phyloP scores from a whole-genome alignment of 805 yeast genomes.

The Starmerella bombicola region DNA sequence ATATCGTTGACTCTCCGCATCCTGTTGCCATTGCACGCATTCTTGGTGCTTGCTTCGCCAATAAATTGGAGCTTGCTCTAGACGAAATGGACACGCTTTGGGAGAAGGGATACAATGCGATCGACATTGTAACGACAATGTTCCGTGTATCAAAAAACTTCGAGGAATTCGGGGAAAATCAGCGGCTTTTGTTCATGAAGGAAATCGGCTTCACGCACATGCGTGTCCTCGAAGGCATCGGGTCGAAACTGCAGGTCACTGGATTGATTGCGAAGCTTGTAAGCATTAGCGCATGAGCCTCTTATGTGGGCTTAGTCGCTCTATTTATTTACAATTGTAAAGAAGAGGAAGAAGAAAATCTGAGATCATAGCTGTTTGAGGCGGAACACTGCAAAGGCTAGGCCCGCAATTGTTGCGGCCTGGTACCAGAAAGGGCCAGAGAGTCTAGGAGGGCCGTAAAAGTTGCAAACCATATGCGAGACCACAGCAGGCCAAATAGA shows the following conservation, averaged over 20 bases:
- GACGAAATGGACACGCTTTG: conserved; percentile 56
- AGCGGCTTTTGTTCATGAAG: conserved; percentile 61
- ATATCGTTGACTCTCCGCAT: conserved; percentile 92
- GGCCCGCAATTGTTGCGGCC: background rate
- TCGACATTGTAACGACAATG: conserved; percentile 81
- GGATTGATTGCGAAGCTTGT: conserved; percentile 57
- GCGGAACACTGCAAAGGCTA: conserved; percentile 1
- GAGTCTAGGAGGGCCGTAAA: conserved; percentile 49
- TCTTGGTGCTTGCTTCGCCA: conserved; percentile 35
- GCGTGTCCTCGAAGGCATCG: conserved; percentile 87
- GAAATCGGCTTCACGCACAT: conserved; percentile 86
- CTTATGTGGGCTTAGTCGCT: too few species aligned
- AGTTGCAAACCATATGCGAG: conserved; percentile 58
- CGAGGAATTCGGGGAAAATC: conserved; percentile 52
- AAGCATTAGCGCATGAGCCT: background rate
- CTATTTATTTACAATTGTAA: too few species aligned
- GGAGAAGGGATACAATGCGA: conserved; percentile 85
- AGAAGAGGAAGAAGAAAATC: too few species aligned
- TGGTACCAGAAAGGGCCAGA: background rate
- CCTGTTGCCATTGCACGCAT: conserved; percentile 70
- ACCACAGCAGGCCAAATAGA: conserved; percentile 45
- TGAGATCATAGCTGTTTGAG: too few species aligned
- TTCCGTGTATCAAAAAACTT: conserved; percentile 77
- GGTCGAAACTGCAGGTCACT: conserved; percentile 71
- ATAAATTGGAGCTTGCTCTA: conserved; percentile 53